phyloP scores from a whole-genome alignment of 768 basidiomycete genomes.

The Naganishia kalamii region DNA sequence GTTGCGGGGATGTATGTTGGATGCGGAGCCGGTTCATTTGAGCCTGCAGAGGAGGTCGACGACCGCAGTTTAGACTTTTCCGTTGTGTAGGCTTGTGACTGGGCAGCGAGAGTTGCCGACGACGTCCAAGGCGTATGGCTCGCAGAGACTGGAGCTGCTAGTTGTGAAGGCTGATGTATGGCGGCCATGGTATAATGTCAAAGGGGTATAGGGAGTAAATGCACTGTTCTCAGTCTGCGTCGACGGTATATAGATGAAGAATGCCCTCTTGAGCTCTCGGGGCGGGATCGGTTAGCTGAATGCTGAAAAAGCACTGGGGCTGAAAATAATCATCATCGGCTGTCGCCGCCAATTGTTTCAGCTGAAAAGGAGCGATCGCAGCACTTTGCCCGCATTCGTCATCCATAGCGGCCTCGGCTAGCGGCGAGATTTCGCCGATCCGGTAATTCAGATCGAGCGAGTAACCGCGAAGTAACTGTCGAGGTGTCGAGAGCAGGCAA shows the following conservation, averaged over 20 bases:
- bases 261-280: too few species aligned
- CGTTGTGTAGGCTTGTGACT: background rate
- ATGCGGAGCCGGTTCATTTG: background rate
- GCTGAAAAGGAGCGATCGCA: background rate
- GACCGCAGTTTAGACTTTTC: background rate
- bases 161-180: background rate
- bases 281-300: background rate
- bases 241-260: background rate
- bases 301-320: background rate
- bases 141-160: background rate
- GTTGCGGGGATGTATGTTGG: background rate
- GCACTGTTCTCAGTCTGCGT: background rate
- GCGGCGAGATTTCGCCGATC: background rate
- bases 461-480: too few species aligned
- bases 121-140: slow-evolving; percentile 4
- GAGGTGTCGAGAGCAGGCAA: too few species aligned
- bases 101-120: background rate
- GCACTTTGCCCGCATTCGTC: background rate
- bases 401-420: background rate
- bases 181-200: background rate
- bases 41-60: background rate
- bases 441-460: background rate
- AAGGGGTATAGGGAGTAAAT: background rate
- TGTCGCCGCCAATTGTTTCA: slow-evolving; percentile 3
- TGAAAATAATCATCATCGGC: slow-evolving; percentile 3